Base-by-base conservation (phyloP, 176 grass and related monocot species). In the Zoysia pacifica region DNA sequence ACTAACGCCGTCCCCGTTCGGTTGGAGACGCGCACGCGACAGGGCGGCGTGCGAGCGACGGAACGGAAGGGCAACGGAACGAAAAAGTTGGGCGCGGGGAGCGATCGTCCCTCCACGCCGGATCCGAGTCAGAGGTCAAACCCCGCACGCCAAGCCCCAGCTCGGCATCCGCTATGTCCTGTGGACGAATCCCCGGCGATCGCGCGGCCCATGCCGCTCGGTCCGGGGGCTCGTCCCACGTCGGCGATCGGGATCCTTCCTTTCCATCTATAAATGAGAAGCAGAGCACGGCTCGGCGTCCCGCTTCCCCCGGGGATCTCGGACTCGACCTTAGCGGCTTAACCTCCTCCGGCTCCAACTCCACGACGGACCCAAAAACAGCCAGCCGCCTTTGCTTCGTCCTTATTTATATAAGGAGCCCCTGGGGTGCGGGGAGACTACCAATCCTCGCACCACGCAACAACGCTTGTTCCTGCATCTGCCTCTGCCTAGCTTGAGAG, bases 41-140 rank as follows among this genome's bases (percentile, higher is more conserved):
- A 8, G 7, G 2, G 63, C 9, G 16, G 38, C 50, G 77, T 79
- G 63, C 64, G n/a, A 11, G 50, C 3, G 3, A 38, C 3, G 62
- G 39, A 42, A 78, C 28, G 28, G 28, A 28, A 2, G 15, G 28
- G 28, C 28, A 28, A 28, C 28, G 28, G 28, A 28, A 28, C 28
- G 28, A 28, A 3, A 28, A 28, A 14, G 4, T 53, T 5, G 8
- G 14, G 55, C 28, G 28, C 28, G 28, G 28, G 0, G 0, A 0
- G 28, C 28, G 28, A 28, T 28, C 28, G 28, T 28, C 28, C 28
- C 28, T 28, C 28, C 28, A 28, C 28, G 28, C 28, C 16, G 78
- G 78, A 80, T 68, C 65, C 65, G 78, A 43, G 78, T 80, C 77
- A 79, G 1, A 69, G 5, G 51, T 18, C 76, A 67, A 42, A 53